Evolutionary conservation across 2,329 filamentous ascomycete species (phyloP), one percentile per base, ranked within the genome.

Genomic region (Colletotrichum siamense): DNA sequence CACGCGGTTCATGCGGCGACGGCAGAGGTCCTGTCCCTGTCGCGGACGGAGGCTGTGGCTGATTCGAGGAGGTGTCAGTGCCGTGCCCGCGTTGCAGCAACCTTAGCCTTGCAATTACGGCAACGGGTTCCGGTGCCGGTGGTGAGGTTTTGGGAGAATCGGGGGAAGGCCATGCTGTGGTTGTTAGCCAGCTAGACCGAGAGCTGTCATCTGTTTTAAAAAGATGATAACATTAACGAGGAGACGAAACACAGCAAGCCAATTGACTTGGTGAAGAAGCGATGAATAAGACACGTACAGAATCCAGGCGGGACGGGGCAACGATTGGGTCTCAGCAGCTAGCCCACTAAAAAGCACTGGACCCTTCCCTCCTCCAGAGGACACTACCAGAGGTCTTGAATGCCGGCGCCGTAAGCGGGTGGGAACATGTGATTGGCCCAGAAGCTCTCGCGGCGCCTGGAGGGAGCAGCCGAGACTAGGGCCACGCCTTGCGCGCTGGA

Each of bases 381-480:
- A 30, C 24, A 26, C 24, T 26, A 26, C 24, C n/a, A 36, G 24
- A 12, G 55, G 26, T 52, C 34, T 34, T 71, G 24, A 65, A 12
- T 65, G 62, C 61, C 55, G 63, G 57, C 32, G 69, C 30, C 55
- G 57, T 61, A 69, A 69, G 73, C 70, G 26, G 70, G 15, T 49
- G 18, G 36, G 44, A 74, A 32, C 57, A 74, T 74, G 64, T 77
- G 71, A 75, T 75, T 77, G 74, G 34, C 26, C 15, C 13, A 30
- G 49, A 55, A 28, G 24, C 12, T 36, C 26, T 26, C 57, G 44
- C 32, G 28, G 49, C n/a, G 62, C 16, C 39, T 55, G 64, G 44
- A 75, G 69, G 62, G 26, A 61, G 73, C 52, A 71, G 65, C 69
- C 69, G 71, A 34, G 71, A 69, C 71, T 73, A 73, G 55, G 68